Conservation (phyloP, 169 alveolate species). For the Plasmodium gonderi region DNA sequence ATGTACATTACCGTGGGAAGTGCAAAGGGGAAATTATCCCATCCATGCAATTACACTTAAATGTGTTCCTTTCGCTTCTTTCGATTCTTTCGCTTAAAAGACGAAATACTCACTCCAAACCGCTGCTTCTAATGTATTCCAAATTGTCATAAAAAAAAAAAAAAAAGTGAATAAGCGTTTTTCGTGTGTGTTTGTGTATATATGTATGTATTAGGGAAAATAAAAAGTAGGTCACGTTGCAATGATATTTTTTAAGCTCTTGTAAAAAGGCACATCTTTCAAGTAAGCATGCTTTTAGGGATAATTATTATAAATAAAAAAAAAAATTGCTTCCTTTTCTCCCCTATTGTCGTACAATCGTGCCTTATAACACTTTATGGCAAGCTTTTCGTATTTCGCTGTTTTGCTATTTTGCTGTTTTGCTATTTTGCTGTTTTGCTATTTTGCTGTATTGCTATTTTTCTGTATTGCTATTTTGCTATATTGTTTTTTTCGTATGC, state of each 20-base stretch:
- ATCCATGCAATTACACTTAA: background rate
- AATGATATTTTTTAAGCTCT: background rate
- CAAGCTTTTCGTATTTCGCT: background rate
- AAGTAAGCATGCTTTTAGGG: background rate
- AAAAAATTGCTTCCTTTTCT: background rate
- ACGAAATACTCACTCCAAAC: background rate
- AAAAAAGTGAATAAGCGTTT: no score
- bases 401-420: background rate
- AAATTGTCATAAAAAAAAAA: no score
- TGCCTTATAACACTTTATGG: background rate
- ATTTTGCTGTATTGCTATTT: background rate
- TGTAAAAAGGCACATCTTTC: background rate
- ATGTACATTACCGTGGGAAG: background rate
- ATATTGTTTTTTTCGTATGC: background rate
- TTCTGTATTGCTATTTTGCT: background rate
- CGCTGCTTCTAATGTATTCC: no score
- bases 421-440: background rate
- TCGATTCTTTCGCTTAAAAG: background rate
- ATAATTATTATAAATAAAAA: background rate
- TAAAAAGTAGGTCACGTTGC: no score
- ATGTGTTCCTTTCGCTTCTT: background rate
- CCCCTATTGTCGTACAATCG: background rate
- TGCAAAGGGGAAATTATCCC: background rate
- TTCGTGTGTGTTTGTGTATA: no score
- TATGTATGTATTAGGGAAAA: no score